These are phyloP conservation scores for Lachancea waltii DNA, from an alignment of 805 yeast genomes.

Conservation along the genomic window DNA sequence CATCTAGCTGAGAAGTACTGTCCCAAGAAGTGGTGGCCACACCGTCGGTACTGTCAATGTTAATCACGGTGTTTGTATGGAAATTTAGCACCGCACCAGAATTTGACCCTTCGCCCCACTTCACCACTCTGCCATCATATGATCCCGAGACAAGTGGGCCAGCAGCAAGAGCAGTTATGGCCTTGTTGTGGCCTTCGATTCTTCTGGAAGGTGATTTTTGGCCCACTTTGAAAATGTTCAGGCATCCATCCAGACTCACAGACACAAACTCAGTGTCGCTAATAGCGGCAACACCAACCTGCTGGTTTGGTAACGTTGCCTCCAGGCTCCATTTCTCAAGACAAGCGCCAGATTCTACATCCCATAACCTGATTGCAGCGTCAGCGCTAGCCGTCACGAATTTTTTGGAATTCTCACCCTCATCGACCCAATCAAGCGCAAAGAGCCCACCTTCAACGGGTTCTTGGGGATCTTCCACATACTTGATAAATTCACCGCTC, in stretches of 20 bases:
- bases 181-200: constrained; percentile 74
- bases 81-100: constrained; percentile 34
- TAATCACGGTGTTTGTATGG: constrained; percentile 65
- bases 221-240: constrained; percentile 50
- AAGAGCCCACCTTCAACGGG: constrained; percentile 77
- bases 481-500: constrained; percentile 64
- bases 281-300: constrained; percentile 65
- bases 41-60: constrained; percentile 34
- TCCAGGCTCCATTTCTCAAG: constrained; percentile 47
- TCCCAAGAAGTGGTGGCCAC: constrained; percentile 80
- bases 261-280: constrained; percentile 52
- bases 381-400: constrained; percentile 87
- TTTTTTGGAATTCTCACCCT: constrained; percentile 35
- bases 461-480: constrained; percentile 35
- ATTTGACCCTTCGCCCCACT: constrained; percentile 44
- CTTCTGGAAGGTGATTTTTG: constrained; percentile 30
- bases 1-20: constrained; percentile 49
- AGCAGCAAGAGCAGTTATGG: constrained; percentile 55
- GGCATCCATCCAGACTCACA: constrained; percentile 63
- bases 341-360: constrained; percentile 38
- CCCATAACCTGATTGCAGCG: constrained; percentile 62
- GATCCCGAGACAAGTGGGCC: constrained; percentile 53
- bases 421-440: constrained; percentile 61
- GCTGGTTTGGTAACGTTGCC: constrained; percentile 53
- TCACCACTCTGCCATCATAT: constrained; percentile 67